Conservation (phyloP, 208 protist species). For the Trypanosoma vivax region DNA sequence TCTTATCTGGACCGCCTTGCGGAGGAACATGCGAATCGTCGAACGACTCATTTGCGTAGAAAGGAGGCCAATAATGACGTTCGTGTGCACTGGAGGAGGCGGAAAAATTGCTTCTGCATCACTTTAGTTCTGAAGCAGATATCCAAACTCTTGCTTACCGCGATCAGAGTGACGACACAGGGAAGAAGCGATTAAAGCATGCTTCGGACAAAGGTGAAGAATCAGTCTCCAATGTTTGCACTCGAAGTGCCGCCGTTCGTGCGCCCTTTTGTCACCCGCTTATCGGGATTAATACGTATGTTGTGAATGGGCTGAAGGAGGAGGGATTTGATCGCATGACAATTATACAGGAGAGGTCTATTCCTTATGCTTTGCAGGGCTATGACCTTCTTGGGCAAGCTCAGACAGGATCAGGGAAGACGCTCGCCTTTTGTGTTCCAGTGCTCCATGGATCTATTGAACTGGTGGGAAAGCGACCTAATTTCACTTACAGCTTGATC, state of each 20-base stretch:
- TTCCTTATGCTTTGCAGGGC: conserved; percentile 88
- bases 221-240: too few relatives aligned
- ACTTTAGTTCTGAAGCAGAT: conserved; percentile 20
- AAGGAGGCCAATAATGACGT: conserved; percentile 48
- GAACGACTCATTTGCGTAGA: conserved; percentile 27
- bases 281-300: conserved; percentile 45
- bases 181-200: too few relatives aligned
- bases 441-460: conserved; percentile 88
- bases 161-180: neutral
- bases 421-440: conserved; percentile 90
- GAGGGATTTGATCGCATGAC: conserved; percentile 87
- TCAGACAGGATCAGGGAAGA: conserved; percentile 93
- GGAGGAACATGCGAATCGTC: conserved; percentile 64
- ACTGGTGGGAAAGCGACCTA: conserved; percentile 37
- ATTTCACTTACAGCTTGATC: conserved; percentile 61
- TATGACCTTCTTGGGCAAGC: conserved; percentile 90
- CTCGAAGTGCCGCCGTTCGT: conserved; percentile 23
- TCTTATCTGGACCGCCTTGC: conserved; percentile 71
- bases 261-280: conserved; percentile 69
- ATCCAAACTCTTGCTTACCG: conserved; percentile 1
- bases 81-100: conserved; percentile 11
- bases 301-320: conserved; percentile 44
- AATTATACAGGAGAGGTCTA: conserved; percentile 90
- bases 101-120: conserved; percentile 30
- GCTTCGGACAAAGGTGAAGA: conserved; percentile 17